A percentile compares a stretch with the other conserved stretches of the same genome.
Conservation (phyloP, 202 grass and related monocot species). For the Schoenoplectus tabernaemontani region DNA sequence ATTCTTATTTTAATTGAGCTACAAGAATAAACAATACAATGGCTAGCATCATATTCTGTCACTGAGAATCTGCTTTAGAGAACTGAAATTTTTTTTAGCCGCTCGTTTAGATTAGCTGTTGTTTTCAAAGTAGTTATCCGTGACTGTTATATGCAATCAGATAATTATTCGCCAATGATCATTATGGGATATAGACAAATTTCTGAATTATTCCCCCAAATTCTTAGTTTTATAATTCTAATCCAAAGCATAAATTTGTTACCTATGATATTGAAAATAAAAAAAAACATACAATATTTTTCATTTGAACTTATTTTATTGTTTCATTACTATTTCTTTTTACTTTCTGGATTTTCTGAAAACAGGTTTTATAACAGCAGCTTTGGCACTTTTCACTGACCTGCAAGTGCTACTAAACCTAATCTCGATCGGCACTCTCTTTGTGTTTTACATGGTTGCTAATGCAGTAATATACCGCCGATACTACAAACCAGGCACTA, state of each 20-base stretch:
- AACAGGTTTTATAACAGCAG: conserved; percentile 68
- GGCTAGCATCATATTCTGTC: background rate
- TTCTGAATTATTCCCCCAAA: background rate
- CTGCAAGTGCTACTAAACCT: conserved; percentile 80
- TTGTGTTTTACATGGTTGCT: conserved; percentile 99
- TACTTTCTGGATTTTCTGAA: no score
- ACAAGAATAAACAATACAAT: background rate
- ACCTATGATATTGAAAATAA: background rate
- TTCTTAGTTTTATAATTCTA: background rate
- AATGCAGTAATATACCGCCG: conserved; percentile 88
- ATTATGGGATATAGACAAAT: background rate
- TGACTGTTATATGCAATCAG: conserved; percentile 18
- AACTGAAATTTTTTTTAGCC: conserved; percentile 3
- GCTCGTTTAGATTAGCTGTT: conserved; percentile 17
- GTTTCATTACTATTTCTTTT: background rate
- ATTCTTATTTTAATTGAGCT: background rate
- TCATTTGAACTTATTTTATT: background rate
- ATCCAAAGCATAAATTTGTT: background rate
- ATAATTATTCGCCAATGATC: background rate
- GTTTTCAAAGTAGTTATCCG: conserved; percentile 18
- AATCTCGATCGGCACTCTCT: conserved; percentile 92
- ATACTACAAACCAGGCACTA: conserved; percentile 27
- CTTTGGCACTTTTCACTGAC: conserved; percentile 73
- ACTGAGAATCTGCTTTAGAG: conserved; percentile 14
- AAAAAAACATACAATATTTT: background rate